phyloP scores from a whole-genome alignment of 345 rosid species.

The Odontarrhena argentea region DNA sequence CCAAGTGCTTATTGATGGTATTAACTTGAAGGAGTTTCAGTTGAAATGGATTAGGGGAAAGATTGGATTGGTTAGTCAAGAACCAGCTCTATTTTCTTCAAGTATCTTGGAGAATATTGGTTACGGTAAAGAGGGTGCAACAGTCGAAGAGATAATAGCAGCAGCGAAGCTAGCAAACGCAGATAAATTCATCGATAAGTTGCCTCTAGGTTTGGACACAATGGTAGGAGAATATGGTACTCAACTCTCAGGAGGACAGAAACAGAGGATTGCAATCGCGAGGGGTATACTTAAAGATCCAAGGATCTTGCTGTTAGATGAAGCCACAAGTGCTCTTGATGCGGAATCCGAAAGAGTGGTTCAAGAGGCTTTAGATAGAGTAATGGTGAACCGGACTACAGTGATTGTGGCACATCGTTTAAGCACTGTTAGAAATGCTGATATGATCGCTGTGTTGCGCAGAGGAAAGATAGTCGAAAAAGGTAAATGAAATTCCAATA shows the following conservation, averaged over 20 bases:
- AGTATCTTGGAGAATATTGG: slow-evolving; percentile 67
- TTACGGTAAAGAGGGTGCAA: slow-evolving; percentile 68
- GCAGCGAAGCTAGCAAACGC: slow-evolving; percentile 74
- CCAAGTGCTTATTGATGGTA: slow-evolving; percentile 62
- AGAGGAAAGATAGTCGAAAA: slow-evolving; percentile 70
- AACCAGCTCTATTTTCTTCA: slow-evolving; percentile 62
- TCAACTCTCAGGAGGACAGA: slow-evolving; percentile 87
- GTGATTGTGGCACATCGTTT: slow-evolving; percentile 75
- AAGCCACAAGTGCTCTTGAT: slow-evolving; percentile 84
- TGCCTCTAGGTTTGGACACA: slow-evolving; percentile 76
- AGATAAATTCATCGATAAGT: slow-evolving; percentile 61
- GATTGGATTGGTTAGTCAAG: slow-evolving; percentile 78
- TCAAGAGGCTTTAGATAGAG: slow-evolving; percentile 72
- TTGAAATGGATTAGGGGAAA: slow-evolving; percentile 67
- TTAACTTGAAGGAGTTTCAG: slow-evolving; percentile 63
- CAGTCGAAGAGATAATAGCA: slow-evolving; percentile 52
- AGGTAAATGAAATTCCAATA: slow-evolving; percentile 45
- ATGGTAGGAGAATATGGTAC: slow-evolving; percentile 87
- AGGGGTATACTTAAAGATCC: slow-evolving; percentile 76
- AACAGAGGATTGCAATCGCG: slow-evolving; percentile 80
- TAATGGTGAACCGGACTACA: slow-evolving; percentile 71
- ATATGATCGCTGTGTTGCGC: slow-evolving; percentile 66
- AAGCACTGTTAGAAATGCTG: slow-evolving; percentile 69
- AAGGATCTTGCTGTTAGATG: slow-evolving; percentile 66
- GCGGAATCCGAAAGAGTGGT: slow-evolving; percentile 74